A percentile compares a stretch with the other conserved stretches of the same genome.
Conservation (phyloP, 169 alveolate species). For the Neospora caninum region DNA sequence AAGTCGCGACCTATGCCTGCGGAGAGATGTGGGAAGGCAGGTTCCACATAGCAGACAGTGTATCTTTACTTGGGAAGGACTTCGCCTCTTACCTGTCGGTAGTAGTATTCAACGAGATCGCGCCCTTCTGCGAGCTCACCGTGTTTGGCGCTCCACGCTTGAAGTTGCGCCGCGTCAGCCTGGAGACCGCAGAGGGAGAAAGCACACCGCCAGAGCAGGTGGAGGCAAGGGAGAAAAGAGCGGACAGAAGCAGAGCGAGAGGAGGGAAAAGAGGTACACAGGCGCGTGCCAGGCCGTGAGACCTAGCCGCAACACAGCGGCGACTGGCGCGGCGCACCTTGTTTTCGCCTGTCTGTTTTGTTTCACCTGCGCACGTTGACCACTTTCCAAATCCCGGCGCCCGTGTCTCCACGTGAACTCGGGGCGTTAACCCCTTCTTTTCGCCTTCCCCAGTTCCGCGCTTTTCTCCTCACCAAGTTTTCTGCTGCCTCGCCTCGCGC, state of each 20-base stretch:
- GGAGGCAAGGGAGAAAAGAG: not conserved
- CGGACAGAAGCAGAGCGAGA: not conserved
- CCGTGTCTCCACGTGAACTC: too few species aligned
- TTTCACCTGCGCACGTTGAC: too few species aligned
- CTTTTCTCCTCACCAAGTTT: not conserved
- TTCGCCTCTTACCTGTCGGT: constrained; percentile 12
- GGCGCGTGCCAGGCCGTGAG: not conserved
- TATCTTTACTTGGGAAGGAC: too few species aligned
- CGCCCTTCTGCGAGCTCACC: constrained; percentile 16
- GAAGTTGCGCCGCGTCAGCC: constrained; percentile 35
- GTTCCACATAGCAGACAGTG: too few species aligned
- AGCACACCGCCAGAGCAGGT: not conserved
- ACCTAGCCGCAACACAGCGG: too few species aligned
- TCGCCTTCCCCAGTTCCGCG: not conserved
- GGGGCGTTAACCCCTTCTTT: too few species aligned
- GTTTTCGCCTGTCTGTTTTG: too few species aligned
- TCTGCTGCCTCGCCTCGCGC: not conserved
- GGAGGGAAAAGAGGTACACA: not conserved
- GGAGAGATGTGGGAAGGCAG: too few species aligned
- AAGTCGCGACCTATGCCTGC: too few species aligned
- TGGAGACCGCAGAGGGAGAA: not conserved
- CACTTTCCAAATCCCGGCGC: too few species aligned
- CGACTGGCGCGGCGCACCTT: too few species aligned
- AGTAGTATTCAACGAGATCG: constrained; percentile 15
- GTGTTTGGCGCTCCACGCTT: constrained; percentile 14